Evolutionary conservation across 2,329 filamentous ascomycete species (phyloP), one percentile per base, ranked within the genome.

Genomic region (Cyphellophora europaea): DNA sequence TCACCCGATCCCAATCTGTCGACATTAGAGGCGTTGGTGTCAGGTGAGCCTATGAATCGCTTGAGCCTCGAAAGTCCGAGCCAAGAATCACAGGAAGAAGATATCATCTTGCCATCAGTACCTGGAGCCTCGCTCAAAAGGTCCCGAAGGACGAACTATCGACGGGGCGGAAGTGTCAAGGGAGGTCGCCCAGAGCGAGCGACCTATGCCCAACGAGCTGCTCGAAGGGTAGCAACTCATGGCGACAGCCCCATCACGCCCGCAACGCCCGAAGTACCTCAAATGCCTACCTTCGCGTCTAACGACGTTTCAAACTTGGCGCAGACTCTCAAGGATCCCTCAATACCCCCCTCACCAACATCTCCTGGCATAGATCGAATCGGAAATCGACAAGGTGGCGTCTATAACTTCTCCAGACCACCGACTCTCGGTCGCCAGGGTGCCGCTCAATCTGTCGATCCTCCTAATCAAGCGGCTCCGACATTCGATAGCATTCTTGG

Each of bases 61-160:
- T 12, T 64, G 51, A 56, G 44, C 53, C 61, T 49, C 52, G 62
- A 34, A 59, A 69, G 50, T 45, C 58, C 51, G 48, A 58, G 53
- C 51, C 48, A 60, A 14, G 83, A 85, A 27, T 30, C 28, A 5
- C 89, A 96, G 53, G 33, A 36, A 14, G 41, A 31, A 11, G 47
- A 49, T 28, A 79, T 82, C 5, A 94, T 96, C 44, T 64, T 96
- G 27, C 83, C 87, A 38, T 77, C 72, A 37, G 63, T 81, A 13
- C 77, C 78, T 1, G 85, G 85, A 3, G 77, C 81, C 57, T 84
- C 85, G 19, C 64, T 98, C 32, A 81, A 91, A 49, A 76, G 91
- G 42, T 95, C 91, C 10, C 98, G 87, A 13, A 75, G 85, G 36
- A 98, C 91, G 4, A 89, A 84, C 16, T 96, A 96, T 57, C 71